Evolutionary conservation across 2,329 filamentous ascomycete genomes (phyloP).

Genomic region (Zymoseptoria ardabiliae): DNA sequence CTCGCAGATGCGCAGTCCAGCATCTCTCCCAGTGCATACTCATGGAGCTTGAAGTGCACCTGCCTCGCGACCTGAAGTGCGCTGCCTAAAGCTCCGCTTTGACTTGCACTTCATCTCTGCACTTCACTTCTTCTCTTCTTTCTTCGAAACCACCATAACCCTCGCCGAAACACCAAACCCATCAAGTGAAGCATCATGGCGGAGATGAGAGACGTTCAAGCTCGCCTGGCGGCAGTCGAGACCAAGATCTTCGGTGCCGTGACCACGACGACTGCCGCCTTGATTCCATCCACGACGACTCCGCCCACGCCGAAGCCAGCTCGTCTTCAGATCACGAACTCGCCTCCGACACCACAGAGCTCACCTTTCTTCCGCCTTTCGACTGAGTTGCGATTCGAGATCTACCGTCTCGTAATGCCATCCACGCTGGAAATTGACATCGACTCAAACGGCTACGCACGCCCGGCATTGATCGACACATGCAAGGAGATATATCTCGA

Average conservation of each 20-base stretch:
- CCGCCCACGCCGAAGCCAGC: neutral
- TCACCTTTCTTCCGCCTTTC: neutral
- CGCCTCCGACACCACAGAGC: neutral
- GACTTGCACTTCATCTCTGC: neutral
- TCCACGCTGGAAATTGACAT: no score
- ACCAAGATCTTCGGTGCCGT: no score
- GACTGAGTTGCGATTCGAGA: no score
- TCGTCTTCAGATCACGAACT: neutral
- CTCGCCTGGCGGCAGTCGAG: neutral
- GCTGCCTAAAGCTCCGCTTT: neutral
- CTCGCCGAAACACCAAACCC: neutral
- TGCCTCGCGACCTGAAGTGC: neutral
- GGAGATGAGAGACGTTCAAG: neutral
- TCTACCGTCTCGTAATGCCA: neutral
- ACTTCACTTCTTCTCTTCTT: neutral
- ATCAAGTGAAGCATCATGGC: neutral
- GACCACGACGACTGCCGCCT: no score
- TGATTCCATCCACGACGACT: no score
- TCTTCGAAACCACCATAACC: neutral
- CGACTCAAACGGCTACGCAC: neutral
- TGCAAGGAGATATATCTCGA: constrained; percentile 6
- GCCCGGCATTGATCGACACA: constrained; percentile 1
- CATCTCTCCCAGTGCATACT: no score
- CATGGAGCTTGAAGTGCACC: neutral
- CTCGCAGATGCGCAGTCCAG: no score